Evolutionary conservation across 2,329 filamentous ascomycete genomes (phyloP).

Genomic region (Sclerotinia subarctica): DNA sequence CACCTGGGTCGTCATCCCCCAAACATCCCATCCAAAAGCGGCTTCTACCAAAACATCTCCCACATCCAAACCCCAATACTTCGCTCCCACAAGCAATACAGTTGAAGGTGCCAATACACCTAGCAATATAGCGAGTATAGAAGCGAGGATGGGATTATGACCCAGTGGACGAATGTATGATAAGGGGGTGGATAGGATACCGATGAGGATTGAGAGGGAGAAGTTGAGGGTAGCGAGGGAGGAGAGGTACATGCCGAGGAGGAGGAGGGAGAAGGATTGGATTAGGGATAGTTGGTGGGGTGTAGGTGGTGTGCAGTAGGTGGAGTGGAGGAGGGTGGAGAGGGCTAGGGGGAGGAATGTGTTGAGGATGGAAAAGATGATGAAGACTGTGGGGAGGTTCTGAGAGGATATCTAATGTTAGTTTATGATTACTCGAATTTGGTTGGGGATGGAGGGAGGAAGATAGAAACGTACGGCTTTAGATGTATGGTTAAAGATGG

Average conservation of each 20-base stretch:
- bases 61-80: conserved; percentile 49
- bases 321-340: conserved; percentile 51
- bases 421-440: not conserved
- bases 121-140: conserved; percentile 50
- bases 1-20: conserved; percentile 84
- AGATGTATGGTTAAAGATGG: conserved; percentile 75
- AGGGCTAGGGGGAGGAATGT: conserved; percentile 55
- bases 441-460: not conserved
- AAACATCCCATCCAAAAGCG: conserved; percentile 84
- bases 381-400: conserved; percentile 59
- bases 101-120: conserved; percentile 59
- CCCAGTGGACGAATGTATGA: conserved; percentile 63
- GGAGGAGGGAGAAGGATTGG: conserved; percentile 87
- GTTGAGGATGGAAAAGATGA: conserved; percentile 54
- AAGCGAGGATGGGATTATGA: conserved; percentile 41
- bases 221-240: conserved; percentile 96
- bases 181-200: conserved; percentile 73
- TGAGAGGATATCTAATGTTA: conserved; percentile 37
- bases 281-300: conserved; percentile 72
- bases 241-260: conserved; percentile 87
- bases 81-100: conserved; percentile 49
- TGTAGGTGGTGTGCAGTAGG: conserved; percentile 49
- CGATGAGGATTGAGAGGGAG: conserved; percentile 80
- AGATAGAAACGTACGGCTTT: conserved; percentile 49
- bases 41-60: conserved; percentile 64